phyloP scores from a whole-genome alignment of 2,329 filamentous ascomycete genomes.

The Dactylonectria macrodidyma region DNA sequence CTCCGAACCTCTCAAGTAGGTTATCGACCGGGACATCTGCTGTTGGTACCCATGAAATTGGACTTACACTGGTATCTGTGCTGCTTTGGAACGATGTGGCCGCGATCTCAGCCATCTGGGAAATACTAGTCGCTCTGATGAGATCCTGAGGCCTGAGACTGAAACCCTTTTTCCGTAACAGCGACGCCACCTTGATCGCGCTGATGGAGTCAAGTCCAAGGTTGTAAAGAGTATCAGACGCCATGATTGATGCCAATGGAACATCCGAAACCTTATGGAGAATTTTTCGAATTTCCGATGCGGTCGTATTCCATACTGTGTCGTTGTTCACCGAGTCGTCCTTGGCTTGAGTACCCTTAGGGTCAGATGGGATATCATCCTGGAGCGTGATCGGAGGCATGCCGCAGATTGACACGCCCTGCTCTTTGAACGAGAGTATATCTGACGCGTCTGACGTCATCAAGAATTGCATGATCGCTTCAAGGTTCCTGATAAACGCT shows the following conservation, averaged over 20 bases:
- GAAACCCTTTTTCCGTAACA: slow-evolving; percentile 76
- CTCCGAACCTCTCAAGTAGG: slow-evolving; percentile 57
- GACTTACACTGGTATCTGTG: background rate
- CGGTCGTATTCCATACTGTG: slow-evolving; percentile 53
- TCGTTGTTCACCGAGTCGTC: background rate
- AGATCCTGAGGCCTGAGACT: slow-evolving; percentile 79
- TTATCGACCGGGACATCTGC: slow-evolving; percentile 54
- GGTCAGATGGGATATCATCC: slow-evolving; percentile 12
- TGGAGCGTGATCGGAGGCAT: slow-evolving; percentile 56
- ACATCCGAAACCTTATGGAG: slow-evolving; percentile 74
- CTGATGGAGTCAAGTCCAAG: slow-evolving; percentile 93
- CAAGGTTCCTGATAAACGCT: slow-evolving; percentile 71
- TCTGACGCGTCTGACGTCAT: slow-evolving; percentile 63
- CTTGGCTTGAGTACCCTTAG: slow-evolving; percentile 10
- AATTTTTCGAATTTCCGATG: slow-evolving; percentile 60
- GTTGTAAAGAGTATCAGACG: slow-evolving; percentile 80
- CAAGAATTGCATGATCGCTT: slow-evolving; percentile 71
- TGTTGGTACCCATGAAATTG: slow-evolving; percentile 50
- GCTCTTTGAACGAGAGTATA: slow-evolving; percentile 67
- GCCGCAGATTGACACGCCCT: slow-evolving; percentile 75
- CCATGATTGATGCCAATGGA: slow-evolving; percentile 69
- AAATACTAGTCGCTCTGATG: slow-evolving; percentile 75
- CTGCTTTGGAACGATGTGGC: background rate
- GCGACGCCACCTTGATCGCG: slow-evolving; percentile 84
- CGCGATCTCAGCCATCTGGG: slow-evolving; percentile 69